phyloP scores from a whole-genome alignment of 306 rosid species.

The Leucaena leucocephala region DNA sequence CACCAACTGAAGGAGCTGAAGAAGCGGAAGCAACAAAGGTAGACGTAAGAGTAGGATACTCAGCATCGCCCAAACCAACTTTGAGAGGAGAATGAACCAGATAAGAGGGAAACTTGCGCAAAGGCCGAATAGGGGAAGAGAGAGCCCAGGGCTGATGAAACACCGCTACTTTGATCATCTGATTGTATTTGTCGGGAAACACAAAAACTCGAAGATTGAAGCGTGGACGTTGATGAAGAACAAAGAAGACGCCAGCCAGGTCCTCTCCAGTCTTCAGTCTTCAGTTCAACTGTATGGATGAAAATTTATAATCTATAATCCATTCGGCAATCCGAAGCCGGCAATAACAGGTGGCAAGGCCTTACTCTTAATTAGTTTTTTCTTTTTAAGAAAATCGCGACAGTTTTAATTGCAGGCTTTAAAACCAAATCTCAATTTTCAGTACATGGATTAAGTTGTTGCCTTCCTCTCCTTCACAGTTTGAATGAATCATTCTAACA shows the following conservation, averaged over 20 bases:
- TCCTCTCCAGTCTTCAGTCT: neutral
- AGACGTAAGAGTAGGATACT: slow-evolving; percentile 26
- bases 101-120: slow-evolving; percentile 29
- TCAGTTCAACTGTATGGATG: neutral
- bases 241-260: neutral
- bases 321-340: neutral
- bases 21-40: slow-evolving; percentile 44
- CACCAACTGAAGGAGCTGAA: slow-evolving; percentile 62
- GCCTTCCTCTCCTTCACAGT: no score
- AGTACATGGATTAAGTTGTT: no score
- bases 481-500: no score
- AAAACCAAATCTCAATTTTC: no score
- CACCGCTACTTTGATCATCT: slow-evolving; percentile 30
- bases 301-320: neutral
- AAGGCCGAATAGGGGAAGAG: slow-evolving; percentile 28
- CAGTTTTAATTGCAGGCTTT: no score
- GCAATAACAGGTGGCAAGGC: no score
- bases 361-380: no score
- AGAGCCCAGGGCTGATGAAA: slow-evolving; percentile 36
- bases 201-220: neutral
- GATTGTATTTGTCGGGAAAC: neutral
- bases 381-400: no score
- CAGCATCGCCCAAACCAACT: neutral
- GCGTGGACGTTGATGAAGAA: neutral
- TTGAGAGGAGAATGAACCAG: neutral